A percentile compares a stretch with the other conserved stretches of the same genome.
phyloP scores from a whole-genome alignment of 495 filamentous ascomycete species.

The Lentithecium fluviatile region DNA sequence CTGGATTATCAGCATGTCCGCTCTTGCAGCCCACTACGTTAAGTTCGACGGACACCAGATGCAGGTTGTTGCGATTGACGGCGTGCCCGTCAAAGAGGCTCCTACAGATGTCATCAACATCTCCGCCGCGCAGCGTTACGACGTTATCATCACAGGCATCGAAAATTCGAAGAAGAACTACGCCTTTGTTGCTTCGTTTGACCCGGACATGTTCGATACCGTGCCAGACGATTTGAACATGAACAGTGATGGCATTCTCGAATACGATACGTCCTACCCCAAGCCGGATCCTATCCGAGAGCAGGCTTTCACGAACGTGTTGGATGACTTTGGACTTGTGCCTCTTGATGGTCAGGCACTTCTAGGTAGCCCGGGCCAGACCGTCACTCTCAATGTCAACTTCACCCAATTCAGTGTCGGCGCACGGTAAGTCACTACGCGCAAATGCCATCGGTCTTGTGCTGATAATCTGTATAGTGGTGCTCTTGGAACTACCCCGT shows the following conservation, averaged over 20 bases:
- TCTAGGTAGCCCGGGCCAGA: slow-evolving; percentile 2
- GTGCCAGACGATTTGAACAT: slow-evolving; percentile 2
- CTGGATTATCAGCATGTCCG: slow-evolving; percentile 23
- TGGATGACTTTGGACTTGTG: slow-evolving; percentile 29
- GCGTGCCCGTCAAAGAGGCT: slow-evolving; percentile 15
- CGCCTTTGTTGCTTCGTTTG: slow-evolving; percentile 10
- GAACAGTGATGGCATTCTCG: slow-evolving; percentile 10
- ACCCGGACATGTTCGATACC: slow-evolving; percentile 20
- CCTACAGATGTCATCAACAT: slow-evolving; percentile 17
- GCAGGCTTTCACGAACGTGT: background rate
- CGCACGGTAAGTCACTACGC: background rate
- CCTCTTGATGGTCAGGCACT: slow-evolving; percentile 21
- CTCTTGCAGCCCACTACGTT: slow-evolving; percentile 12
- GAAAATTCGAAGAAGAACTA: slow-evolving; percentile 13
- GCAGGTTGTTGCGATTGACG: slow-evolving; percentile 25
- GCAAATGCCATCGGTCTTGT: background rate
- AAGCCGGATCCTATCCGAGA: slow-evolving; percentile 4
- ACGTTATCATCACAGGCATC: slow-evolving; percentile 15
- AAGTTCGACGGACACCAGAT: slow-evolving; percentile 26
- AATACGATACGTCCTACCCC: background rate
- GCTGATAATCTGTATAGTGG: background rate
- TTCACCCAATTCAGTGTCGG: slow-evolving; percentile 2
- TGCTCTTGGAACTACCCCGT: slow-evolving; percentile 8
- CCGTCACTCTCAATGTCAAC: slow-evolving; percentile 9
- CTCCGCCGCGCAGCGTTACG: slow-evolving; percentile 30